These are phyloP conservation scores for Diplodia intermedia DNA, from an alignment of 2,329 filamentous ascomycete genomes.

Conservation along the genomic window DNA sequence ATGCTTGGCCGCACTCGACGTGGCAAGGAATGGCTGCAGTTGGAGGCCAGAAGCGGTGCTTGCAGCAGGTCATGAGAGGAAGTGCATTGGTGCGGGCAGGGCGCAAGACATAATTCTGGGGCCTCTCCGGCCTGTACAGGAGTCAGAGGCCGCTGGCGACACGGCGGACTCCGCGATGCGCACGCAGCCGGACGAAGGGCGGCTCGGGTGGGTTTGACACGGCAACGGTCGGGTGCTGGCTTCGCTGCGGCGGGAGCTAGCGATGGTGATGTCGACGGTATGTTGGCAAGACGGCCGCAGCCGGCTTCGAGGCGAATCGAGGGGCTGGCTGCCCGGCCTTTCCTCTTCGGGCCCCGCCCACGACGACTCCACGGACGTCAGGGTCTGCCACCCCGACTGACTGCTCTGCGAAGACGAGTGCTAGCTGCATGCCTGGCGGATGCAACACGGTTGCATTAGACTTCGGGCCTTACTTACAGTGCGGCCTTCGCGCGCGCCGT, in stretches of 20 bases:
- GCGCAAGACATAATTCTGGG: not conserved
- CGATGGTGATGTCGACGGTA: conserved; percentile 7
- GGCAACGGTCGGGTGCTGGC: not conserved
- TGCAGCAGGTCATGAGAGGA: conserved; percentile 1
- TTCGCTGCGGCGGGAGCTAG: not conserved
- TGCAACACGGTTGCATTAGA: conserved; percentile 12
- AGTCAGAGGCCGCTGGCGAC: not conserved
- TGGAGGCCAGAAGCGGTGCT: conserved; percentile 3
- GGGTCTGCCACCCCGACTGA: no score
- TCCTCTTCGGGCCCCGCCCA: conserved; percentile 1
- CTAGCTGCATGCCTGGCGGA: conserved; percentile 5
- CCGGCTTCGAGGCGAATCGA: conserved; percentile 2
- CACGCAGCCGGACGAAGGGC: no score
- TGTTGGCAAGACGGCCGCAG: not conserved
- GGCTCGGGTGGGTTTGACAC: not conserved
- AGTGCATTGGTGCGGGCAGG: not conserved
- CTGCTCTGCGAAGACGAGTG: not conserved
- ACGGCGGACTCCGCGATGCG: no score
- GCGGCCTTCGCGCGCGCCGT: not conserved
- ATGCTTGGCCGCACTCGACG: conserved; percentile 19
- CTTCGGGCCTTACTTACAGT: conserved; percentile 4
- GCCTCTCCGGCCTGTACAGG: not conserved
- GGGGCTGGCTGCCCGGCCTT: conserved; percentile 5
- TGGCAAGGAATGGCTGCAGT: conserved; percentile 6
- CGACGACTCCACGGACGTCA: no score